Base-by-base conservation (phyloP, 306 rosid genomes). In the Canavalia ensiformis region DNA sequence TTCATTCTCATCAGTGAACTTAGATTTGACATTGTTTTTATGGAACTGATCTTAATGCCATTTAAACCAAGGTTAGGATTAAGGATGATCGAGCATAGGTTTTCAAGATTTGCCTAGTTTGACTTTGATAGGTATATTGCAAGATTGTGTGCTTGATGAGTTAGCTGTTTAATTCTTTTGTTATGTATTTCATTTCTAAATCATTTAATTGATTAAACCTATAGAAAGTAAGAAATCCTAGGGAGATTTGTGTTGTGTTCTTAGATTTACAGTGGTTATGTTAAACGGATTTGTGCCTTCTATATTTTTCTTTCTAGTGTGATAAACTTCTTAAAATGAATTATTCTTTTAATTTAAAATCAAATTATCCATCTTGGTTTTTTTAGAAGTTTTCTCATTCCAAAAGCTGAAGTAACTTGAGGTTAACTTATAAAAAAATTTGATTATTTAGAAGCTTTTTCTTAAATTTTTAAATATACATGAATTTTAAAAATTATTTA, bases 181-280 rank as follows among this genome's bases (percentile, higher is more conserved):
- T 64, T 18, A 13, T 65, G 69, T n/a, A 6, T 39, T 42, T 42
- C 11, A 4, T 67, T 67, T 44, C 34, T 41, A 13, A 35, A 63
- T 35, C 1, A 4, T 64, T 37, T 64, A 64, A 37, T n/a, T 42
- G 37, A 41, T 5, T 64, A 12, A 50, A 18, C 13, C 51, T n/a
- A 65, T 41, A 46, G 35, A 67, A 41, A 8, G 29, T 12, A 65
- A 33, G 50, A 18, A n/a, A 5, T 25, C 37, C 18, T 44, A 2
- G 10, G 74, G 46, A 68, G 74, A 68, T 66, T 66, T 42, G 52
- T 34, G 18, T n/a, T 50, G 13, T 39, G 6, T 39, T 37, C 31
- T 37, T n/a, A 12, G 31, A 37, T 64, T 65, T 18, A 37, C 50
- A 65, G 50, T 65, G 37, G 25, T 65, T 39, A 39, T 39, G 3